phyloP scores from a whole-genome alignment of 305 asterid genomes.

The Caryopteris hybrid region DNA sequence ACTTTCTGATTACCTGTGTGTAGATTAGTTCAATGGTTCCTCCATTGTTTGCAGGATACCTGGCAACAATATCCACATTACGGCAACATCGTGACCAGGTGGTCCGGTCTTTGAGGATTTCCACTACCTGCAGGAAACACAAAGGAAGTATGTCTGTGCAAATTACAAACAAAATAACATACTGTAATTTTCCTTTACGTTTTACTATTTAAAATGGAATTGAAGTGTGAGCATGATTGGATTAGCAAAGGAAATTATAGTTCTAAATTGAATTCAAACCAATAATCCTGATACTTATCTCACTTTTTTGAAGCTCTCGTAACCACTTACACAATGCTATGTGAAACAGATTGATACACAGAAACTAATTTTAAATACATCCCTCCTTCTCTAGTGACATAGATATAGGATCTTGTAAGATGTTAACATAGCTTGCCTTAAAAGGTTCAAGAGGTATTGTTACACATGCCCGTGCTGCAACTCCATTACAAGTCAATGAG shows the following conservation, averaged over 20 bases:
- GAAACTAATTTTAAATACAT: not conserved
- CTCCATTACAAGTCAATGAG: conserved; percentile 37
- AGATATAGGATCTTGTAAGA: conserved; percentile 2
- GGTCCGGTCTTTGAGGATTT: conserved; percentile 38
- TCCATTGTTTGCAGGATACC: conserved; percentile 29
- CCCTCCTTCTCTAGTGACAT: not conserved
- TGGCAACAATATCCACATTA: conserved; percentile 27
- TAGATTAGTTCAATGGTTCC: conserved; percentile 41
- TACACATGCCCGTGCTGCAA: conserved; percentile 44
- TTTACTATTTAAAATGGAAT: not conserved
- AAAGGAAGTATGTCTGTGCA: not conserved
- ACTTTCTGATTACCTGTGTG: conserved; percentile 30
- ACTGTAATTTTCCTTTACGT: not conserved
- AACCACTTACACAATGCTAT: not conserved
- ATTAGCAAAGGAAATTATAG: not conserved
- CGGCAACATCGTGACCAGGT: conserved; percentile 41
- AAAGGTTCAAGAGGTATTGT: conserved; percentile 30
- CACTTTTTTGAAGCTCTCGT: not conserved
- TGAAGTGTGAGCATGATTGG: conserved; percentile 1
- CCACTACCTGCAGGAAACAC: conserved; percentile 24
- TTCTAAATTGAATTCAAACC: not conserved
- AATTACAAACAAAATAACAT: not conserved
- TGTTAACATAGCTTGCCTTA: conserved; percentile 26
- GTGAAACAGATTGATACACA: not conserved
- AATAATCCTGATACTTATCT: not conserved